Percentiles rank a stretch among this genome's conserved stretches.
phyloP scores from a whole-genome alignment of 352 stramenopile species.

The Hyaloperonospora brassicae region DNA sequence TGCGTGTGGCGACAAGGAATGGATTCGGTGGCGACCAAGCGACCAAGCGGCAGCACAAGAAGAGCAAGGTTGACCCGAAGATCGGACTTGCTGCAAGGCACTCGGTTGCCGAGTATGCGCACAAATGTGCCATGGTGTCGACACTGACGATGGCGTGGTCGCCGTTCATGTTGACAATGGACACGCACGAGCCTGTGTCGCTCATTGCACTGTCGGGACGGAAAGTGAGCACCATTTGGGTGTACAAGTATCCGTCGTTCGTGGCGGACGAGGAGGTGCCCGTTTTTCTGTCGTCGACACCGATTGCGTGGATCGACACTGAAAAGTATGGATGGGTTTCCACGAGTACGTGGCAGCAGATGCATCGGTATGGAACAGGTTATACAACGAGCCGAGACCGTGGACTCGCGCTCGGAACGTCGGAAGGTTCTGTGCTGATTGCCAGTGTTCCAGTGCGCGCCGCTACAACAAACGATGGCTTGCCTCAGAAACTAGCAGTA shows the following conservation, averaged over 20 bases:
- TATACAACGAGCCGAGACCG: constrained; percentile 14
- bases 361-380: constrained; percentile 27
- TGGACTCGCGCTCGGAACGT: constrained; percentile 51
- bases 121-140: constrained; percentile 46
- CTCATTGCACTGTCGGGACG: constrained; percentile 59
- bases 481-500: constrained; percentile 19
- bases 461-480: constrained; percentile 11
- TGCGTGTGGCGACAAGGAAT: constrained; percentile 16
- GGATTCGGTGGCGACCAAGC: constrained; percentile 18
- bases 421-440: constrained; percentile 52
- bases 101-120: constrained; percentile 50
- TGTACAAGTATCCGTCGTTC: constrained; percentile 44
- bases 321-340: constrained; percentile 66
- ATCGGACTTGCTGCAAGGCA: constrained; percentile 13
- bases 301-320: constrained; percentile 55
- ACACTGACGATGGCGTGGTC: constrained; percentile 71
- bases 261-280: constrained; percentile 15
- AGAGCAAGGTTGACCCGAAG: constrained; percentile 12
- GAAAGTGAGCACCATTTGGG: constrained; percentile 63
- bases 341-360: constrained; percentile 60
- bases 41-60: constrained; percentile 18
- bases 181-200: constrained; percentile 44
- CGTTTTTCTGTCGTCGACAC: constrained; percentile 29
- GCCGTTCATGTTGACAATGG: constrained; percentile 36
- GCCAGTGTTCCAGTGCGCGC: constrained; percentile 28